Conservation (phyloP, 2,329 filamentous ascomycete genomes). For the Microcyclospora pomicola region DNA sequence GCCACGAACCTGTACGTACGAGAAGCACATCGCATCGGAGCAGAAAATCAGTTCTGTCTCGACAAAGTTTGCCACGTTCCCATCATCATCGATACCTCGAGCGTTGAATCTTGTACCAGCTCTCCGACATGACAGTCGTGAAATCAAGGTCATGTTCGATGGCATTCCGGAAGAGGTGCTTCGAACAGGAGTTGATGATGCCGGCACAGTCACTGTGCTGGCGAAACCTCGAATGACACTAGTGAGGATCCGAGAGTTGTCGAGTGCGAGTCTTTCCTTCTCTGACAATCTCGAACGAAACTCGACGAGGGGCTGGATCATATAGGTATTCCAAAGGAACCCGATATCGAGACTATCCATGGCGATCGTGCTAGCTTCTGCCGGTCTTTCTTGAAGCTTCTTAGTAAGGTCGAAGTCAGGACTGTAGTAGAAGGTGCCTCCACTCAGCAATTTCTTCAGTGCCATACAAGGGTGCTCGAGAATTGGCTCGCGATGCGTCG, state of each 20-base stretch:
- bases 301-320: slow-evolving; percentile 84
- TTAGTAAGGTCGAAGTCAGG: slow-evolving; percentile 97
- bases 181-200: slow-evolving; percentile 57
- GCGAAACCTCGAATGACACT: slow-evolving; percentile 92
- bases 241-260: slow-evolving; percentile 74
- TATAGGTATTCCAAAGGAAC: slow-evolving; percentile 96
- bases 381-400: slow-evolving; percentile 66
- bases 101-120: slow-evolving; percentile 94
- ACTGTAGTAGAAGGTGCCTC: slow-evolving; percentile 95
- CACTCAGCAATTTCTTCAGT: slow-evolving; percentile 79
- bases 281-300: slow-evolving; percentile 72
- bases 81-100: slow-evolving; percentile 93
- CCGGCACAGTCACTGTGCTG: slow-evolving; percentile 70
- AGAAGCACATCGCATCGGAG: slow-evolving; percentile 68
- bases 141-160: slow-evolving; percentile 77
- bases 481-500: slow-evolving; percentile 50
- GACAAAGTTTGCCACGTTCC: slow-evolving; percentile 97
- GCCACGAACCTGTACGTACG: slow-evolving; percentile 82
- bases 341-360: slow-evolving; percentile 86
- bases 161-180: slow-evolving; percentile 56
- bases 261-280: slow-evolving; percentile 64
- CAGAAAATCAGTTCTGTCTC: slow-evolving; percentile 91
- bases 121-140: slow-evolving; percentile 74
- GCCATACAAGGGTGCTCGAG: slow-evolving; percentile 82
- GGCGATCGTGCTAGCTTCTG: slow-evolving; percentile 53